These are phyloP conservation scores for Microthyrium microscopicum DNA, from an alignment of 2,329 filamentous ascomycete species.

Conservation along the genomic window DNA sequence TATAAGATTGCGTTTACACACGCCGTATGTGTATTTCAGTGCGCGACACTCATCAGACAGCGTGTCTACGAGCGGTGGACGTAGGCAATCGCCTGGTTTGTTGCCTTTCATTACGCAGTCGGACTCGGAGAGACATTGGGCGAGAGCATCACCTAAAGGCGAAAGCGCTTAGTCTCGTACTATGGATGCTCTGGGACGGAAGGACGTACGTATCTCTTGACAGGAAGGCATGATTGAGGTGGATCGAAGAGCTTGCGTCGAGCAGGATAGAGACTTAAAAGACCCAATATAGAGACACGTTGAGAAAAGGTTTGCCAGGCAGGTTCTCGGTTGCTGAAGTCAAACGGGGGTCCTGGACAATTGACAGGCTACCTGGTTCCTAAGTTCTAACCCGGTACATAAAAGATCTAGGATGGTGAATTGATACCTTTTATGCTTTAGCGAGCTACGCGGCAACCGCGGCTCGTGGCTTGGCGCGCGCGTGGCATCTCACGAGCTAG, in stretches of 20 bases:
- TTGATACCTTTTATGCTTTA: no score
- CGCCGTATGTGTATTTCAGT: slow-evolving; percentile 78
- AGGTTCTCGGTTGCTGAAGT: no score
- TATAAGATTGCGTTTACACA: slow-evolving; percentile 91
- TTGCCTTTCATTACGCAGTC: slow-evolving; percentile 69
- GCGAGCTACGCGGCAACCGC: no score
- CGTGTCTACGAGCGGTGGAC: slow-evolving; percentile 60
- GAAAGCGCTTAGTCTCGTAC: not conserved
- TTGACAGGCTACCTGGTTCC: no score
- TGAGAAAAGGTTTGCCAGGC: no score
- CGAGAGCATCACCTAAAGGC: slow-evolving; percentile 64
- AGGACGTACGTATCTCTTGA: slow-evolving; percentile 91
- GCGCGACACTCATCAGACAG: slow-evolving; percentile 83
- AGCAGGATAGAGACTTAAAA: no score
- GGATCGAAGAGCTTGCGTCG: not conserved
- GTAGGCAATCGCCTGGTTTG: slow-evolving; percentile 33
- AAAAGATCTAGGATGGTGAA: no score
- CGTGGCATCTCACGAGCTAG: no score
- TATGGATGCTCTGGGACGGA: not conserved
- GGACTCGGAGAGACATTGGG: slow-evolving; percentile 86
- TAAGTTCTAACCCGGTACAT: no score
- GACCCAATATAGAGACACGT: no score
- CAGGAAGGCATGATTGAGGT: slow-evolving; percentile 75
- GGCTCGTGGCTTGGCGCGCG: no score
- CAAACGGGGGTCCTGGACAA: no score